A percentile compares a stretch with the other conserved stretches of the same genome.
Evolutionary conservation across 495 filamentous ascomycete species (phyloP).

Genomic region (Daldinia childiae): DNA sequence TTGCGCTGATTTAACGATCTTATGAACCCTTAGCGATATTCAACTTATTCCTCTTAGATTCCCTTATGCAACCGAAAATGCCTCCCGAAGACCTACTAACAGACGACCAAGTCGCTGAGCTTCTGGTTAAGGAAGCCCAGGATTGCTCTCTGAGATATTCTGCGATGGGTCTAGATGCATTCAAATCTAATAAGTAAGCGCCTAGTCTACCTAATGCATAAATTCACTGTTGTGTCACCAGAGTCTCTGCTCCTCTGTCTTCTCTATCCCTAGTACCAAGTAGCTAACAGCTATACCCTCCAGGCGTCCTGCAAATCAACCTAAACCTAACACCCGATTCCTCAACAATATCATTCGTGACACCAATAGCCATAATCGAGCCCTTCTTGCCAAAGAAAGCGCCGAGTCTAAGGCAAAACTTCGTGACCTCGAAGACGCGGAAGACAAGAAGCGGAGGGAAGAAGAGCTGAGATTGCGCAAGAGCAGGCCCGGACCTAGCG

Average conservation of each 20-base stretch:
- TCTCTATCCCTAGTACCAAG: slow-evolving; percentile 18
- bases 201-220: slow-evolving; percentile 4
- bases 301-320: slow-evolving; percentile 68
- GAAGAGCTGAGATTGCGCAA: slow-evolving; percentile 52
- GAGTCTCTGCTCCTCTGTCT: slow-evolving; percentile 12
- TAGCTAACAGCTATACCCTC: slow-evolving; percentile 21
- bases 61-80: slow-evolving; percentile 32
- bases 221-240: slow-evolving; percentile 2
- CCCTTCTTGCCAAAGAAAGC: slow-evolving; percentile 83
- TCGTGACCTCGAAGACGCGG: slow-evolving; percentile 53
- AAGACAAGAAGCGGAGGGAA: slow-evolving; percentile 51
- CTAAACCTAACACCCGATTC: slow-evolving; percentile 91
- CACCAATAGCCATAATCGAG: slow-evolving; percentile 89
- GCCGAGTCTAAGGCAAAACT: slow-evolving; percentile 62
- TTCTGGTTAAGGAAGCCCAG: slow-evolving; percentile 78
- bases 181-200: slow-evolving; percentile 69
- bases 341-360: slow-evolving; percentile 88
- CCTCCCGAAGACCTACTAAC: slow-evolving; percentile 59
- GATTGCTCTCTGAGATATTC: slow-evolving; percentile 76
- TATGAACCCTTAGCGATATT: background rate
- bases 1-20: background rate
- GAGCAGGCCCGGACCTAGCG: slow-evolving; percentile 50
- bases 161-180: slow-evolving; percentile 74
- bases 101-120: slow-evolving; percentile 78
- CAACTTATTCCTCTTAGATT: background rate